A percentile compares a stretch with the other conserved stretches of the same genome.
These are phyloP conservation scores for Sporothrix sp. DNA, from an alignment of 2,329 filamentous ascomycete genomes.

Conservation along the genomic window DNA sequence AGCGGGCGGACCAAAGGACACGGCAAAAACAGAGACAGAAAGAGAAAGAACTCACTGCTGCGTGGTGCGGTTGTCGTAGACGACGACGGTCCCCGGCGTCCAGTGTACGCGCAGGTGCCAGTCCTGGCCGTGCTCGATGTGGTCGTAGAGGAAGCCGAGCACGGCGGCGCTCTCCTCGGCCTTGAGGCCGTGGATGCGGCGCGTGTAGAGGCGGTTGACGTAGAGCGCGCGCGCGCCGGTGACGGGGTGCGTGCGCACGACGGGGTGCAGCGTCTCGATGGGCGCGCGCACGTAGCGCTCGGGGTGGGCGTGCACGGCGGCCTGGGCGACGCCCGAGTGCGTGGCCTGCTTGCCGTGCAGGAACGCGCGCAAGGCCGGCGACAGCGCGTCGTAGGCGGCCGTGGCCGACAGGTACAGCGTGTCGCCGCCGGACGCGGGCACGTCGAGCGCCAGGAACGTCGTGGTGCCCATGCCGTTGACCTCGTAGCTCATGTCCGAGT, in stretches of 20 bases:
- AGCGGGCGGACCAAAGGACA: background rate
- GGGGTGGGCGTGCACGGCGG: slow-evolving; percentile 27
- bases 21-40: background rate
- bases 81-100: slow-evolving; percentile 35
- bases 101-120: slow-evolving; percentile 38
- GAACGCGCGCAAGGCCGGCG: slow-evolving; percentile 15
- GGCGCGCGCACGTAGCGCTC: slow-evolving; percentile 26
- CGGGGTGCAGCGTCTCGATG: slow-evolving; percentile 36
- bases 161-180: slow-evolving; percentile 34
- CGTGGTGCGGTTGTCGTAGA: slow-evolving; percentile 26
- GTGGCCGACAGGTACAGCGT: slow-evolving; percentile 16
- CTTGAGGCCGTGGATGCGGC: slow-evolving; percentile 71
- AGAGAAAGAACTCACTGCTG: slow-evolving; percentile 15
- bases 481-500: slow-evolving; percentile 21
- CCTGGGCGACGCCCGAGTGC: slow-evolving; percentile 16
- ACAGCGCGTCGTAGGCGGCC: slow-evolving; percentile 20
- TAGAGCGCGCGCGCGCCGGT: slow-evolving; percentile 34
- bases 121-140: slow-evolving; percentile 38
- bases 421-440: slow-evolving; percentile 19
- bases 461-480: slow-evolving; percentile 18
- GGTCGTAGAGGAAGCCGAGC: slow-evolving; percentile 34
- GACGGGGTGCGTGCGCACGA: slow-evolving; percentile 36
- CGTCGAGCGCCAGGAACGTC: slow-evolving; percentile 19
- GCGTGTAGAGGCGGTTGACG: slow-evolving; percentile 45
- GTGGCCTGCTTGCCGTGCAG: slow-evolving; percentile 18